A percentile compares a stretch with the other conserved stretches of the same genome.
phyloP scores from a whole-genome alignment of 257 asterid species.

The Ophiorrhiza pumila region DNA sequence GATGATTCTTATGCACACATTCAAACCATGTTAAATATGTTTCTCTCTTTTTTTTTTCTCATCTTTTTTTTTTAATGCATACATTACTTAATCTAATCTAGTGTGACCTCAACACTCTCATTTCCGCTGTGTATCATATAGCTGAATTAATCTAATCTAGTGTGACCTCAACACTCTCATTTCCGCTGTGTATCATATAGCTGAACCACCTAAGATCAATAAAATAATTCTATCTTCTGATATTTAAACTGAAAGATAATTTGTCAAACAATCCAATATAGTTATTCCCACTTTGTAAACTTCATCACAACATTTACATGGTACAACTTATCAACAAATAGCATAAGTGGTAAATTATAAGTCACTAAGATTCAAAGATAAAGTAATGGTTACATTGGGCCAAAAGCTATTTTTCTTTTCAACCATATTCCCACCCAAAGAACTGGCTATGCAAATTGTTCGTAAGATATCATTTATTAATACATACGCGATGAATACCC shows the following conservation, averaged over 20 bases:
- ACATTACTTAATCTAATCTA: no score
- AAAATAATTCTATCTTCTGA: background rate
- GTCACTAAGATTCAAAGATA: background rate
- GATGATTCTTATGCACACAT: no score
- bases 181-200: background rate
- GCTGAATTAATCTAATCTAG: no score
- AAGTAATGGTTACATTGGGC: background rate
- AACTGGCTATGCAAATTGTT: background rate
- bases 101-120: no score
- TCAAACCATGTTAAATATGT: no score
- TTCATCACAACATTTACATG: background rate
- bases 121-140: background rate
- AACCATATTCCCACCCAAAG: background rate
- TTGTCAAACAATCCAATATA: background rate
- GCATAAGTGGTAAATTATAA: background rate
- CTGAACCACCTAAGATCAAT: background rate
- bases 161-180: no score
- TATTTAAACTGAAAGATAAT: background rate
- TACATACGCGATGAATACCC: background rate
- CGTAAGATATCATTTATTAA: background rate
- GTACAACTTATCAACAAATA: background rate
- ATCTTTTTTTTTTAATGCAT: no score
- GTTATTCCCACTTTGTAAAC: background rate
- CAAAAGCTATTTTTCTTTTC: background rate
- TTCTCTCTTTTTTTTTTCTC: no score